A percentile compares a stretch with the other conserved stretches of the same genome.
Conservation (phyloP, 345 rosid species). For the Populus euphratica region DNA sequence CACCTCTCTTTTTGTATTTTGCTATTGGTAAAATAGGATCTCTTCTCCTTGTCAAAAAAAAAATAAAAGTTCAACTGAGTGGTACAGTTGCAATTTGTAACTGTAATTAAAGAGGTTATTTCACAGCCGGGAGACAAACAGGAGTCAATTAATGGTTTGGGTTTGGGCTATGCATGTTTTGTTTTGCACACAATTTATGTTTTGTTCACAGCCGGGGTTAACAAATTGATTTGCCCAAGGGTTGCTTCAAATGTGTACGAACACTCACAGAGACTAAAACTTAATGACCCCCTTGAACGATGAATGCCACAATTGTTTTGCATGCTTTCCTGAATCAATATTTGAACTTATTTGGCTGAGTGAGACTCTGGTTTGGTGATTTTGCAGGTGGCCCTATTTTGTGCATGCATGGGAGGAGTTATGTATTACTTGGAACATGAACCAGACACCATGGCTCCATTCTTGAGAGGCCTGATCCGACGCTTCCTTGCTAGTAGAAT, state of each 20-base stretch:
- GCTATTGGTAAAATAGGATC: not conserved
- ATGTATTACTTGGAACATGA: constrained; percentile 95
- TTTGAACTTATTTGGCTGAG: not conserved
- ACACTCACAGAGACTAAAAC: not conserved
- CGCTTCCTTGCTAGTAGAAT: constrained; percentile 95
- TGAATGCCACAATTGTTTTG: not conserved
- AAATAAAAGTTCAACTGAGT: not conserved
- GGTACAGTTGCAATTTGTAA: not conserved
- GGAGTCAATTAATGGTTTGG: not conserved
- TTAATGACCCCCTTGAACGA: not conserved
- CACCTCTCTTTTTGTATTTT: not conserved
- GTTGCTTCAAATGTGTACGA: not conserved
- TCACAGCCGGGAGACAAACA: not conserved
- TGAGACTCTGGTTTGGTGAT: not conserved
- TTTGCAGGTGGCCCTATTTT: constrained; percentile 82
- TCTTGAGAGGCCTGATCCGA: constrained; percentile 80
- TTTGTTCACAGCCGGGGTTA: not conserved
- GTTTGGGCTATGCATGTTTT: not conserved
- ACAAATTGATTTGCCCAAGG: not conserved
- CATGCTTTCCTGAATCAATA: not conserved
- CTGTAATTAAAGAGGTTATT: not conserved
- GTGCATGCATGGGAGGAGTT: constrained; percentile 98
- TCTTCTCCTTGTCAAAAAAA: not conserved
- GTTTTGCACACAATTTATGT: not conserved
- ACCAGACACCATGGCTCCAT: constrained; percentile 96